phyloP scores from a whole-genome alignment of 1,139 yeast species.

The Chernovozyma sophiae-reginae region DNA sequence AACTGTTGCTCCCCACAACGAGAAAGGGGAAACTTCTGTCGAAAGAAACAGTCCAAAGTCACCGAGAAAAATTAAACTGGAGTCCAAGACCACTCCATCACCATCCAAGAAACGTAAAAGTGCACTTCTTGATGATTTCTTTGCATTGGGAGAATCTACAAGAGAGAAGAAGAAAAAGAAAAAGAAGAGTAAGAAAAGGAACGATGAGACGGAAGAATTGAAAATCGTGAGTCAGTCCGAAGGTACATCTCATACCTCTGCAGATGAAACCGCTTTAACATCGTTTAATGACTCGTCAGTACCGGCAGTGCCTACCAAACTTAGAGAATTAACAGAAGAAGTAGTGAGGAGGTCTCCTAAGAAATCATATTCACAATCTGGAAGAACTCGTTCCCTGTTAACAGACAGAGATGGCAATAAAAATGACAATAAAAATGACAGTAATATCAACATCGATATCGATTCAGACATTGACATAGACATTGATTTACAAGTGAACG shows the following conservation, averaged over 20 bases:
- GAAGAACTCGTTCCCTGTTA: not conserved
- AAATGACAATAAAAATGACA: not conserved
- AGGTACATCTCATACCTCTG: not conserved
- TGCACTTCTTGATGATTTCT: constrained; percentile 27
- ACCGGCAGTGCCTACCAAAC: not conserved
- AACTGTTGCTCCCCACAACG: not conserved
- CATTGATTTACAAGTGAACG: not conserved
- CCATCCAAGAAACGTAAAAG: constrained; percentile 8
- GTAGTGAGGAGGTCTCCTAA: not conserved
- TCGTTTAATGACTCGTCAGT: not conserved
- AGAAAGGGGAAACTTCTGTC: not conserved
- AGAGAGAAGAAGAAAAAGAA: constrained; percentile 20
- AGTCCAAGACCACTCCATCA: not conserved
- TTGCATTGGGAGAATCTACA: constrained; percentile 18
- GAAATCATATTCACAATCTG: not conserved
- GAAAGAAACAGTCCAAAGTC: not conserved
- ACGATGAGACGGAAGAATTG: not conserved
- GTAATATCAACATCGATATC: not conserved
- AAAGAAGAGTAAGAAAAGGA: constrained; percentile 7
- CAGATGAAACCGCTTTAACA: not conserved
- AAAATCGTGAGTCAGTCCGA: not conserved
- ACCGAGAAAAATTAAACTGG: not conserved
- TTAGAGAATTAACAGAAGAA: not conserved
- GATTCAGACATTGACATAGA: not conserved
- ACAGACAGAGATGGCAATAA: not conserved